Percentiles rank a stretch among this genome's conserved stretches.
Evolutionary conservation across 345 rosid species (phyloP).

Genomic region (Schrenkiella parvula): DNA sequence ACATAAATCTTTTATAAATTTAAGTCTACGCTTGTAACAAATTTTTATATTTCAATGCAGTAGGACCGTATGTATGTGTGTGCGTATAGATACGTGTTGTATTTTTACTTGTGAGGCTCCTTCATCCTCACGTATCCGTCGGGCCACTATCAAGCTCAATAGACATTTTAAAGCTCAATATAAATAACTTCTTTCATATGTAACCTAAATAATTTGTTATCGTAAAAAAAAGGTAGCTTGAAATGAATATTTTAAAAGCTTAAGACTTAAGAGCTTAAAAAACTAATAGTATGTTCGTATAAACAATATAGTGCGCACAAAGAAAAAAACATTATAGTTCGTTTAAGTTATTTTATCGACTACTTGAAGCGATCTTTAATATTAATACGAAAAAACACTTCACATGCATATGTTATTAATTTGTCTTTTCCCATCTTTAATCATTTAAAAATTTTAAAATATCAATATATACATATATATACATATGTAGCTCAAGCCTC

Average conservation of each 20-base stretch:
- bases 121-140: not conserved
- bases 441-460: not conserved
- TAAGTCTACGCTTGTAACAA: not conserved
- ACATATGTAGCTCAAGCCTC: too few species aligned
- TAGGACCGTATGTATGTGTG: not conserved
- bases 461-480: not conserved
- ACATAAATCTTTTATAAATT: not conserved
- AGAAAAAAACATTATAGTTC: not conserved
- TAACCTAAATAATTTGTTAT: not conserved
- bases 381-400: not conserved
- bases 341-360: not conserved
- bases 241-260: not conserved
- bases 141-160: constrained; percentile 11
- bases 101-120: constrained; percentile 10
- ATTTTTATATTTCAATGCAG: not conserved
- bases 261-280: not conserved
- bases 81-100: constrained; percentile 18
- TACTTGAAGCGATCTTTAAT: not conserved
- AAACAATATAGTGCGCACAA: too few species aligned
- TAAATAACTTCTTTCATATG: not conserved
- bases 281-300: too few species aligned
- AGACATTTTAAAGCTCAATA: not conserved
- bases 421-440: not conserved
- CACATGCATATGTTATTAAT: constrained; percentile 19
- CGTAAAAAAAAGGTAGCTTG: not conserved